A percentile compares a stretch with the other conserved stretches of the same genome.
Evolutionary conservation across 768 basidiomycete genomes (phyloP).

Genomic region (Butyriboletus loyo): DNA sequence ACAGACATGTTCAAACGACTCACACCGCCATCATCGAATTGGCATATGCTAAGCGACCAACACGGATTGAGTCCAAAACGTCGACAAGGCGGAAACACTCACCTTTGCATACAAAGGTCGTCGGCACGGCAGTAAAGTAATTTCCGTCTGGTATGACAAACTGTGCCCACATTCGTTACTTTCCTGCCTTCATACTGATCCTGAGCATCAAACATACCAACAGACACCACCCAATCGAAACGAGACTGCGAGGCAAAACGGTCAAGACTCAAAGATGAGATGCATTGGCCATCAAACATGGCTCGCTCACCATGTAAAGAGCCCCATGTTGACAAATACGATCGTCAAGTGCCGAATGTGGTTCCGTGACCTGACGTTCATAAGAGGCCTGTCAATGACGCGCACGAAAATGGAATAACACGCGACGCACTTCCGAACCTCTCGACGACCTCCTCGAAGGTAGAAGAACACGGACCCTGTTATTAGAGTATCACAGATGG

Average conservation of each 20-base stretch:
- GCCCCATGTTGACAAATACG: slow-evolving; percentile 14
- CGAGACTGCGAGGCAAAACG: neutral
- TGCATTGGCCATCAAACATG: neutral
- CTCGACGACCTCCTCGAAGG: slow-evolving; percentile 12
- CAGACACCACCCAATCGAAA: slow-evolving; percentile 8
- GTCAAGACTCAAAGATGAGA: too few species aligned
- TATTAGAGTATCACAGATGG: slow-evolving; percentile 12
- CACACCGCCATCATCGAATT: too few species aligned
- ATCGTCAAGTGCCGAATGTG: slow-evolving; percentile 7
- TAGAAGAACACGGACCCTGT: slow-evolving; percentile 22
- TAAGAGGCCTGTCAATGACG: neutral
- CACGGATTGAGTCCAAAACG: too few species aligned
- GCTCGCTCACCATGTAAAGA: slow-evolving; percentile 8
- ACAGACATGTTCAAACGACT: neutral
- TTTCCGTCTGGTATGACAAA: neutral
- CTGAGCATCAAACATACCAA: neutral
- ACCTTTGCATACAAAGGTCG: slow-evolving; percentile 6
- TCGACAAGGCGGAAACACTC: neutral
- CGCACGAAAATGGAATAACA: too few species aligned
- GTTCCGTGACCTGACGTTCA: slow-evolving; percentile 1
- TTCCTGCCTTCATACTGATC: neutral
- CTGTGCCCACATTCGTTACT: neutral
- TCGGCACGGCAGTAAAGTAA: neutral
- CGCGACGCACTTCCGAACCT: slow-evolving; percentile 2
- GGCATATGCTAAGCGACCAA: too few species aligned